A percentile compares a stretch with the other conserved stretches of the same genome.
Conservation (phyloP, 1,139 yeast species). For the Suhomyces taliae region DNA sequence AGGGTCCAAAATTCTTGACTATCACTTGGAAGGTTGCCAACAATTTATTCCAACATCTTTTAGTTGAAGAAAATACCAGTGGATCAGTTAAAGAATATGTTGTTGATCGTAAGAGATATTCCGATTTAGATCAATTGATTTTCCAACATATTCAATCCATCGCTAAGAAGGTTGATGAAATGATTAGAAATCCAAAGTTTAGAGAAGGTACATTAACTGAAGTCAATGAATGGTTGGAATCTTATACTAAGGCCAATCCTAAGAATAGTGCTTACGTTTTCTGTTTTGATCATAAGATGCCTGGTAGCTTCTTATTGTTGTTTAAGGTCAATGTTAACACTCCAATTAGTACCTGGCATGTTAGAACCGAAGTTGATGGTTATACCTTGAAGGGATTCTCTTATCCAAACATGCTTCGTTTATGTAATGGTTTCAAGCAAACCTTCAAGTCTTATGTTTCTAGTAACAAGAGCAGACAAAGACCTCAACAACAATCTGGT, state of each 20-base stretch:
- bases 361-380: conserved; percentile 84
- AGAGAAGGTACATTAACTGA: conserved; percentile 78
- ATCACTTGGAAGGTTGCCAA: conserved; percentile 97
- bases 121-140: conserved; percentile 91
- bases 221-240: conserved; percentile 83
- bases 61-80: conserved; percentile 66
- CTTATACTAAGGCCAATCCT: conserved; percentile 89
- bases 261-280: conserved; percentile 88
- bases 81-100: conserved; percentile 61
- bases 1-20: conserved; percentile 83
- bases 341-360: conserved; percentile 84
- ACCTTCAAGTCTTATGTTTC: conserved; percentile 41
- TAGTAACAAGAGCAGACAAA: conserved; percentile 16
- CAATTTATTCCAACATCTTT: conserved; percentile 86
- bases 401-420: conserved; percentile 81
- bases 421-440: conserved; percentile 92
- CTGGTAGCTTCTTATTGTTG: conserved; percentile 87
- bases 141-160: conserved; percentile 85
- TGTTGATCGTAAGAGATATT: conserved; percentile 70
- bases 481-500: conserved; percentile 14
- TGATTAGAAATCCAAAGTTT: conserved; percentile 86
- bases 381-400: conserved; percentile 74
- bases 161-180: conserved; percentile 80
- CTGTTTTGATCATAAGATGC: conserved; percentile 85
- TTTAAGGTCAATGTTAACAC: conserved; percentile 77